Percentiles rank a stretch among this genome's conserved stretches.
Evolutionary conservation across 495 filamentous ascomycete genomes (phyloP).

Genomic region (Trichoderma asperelloides): DNA sequence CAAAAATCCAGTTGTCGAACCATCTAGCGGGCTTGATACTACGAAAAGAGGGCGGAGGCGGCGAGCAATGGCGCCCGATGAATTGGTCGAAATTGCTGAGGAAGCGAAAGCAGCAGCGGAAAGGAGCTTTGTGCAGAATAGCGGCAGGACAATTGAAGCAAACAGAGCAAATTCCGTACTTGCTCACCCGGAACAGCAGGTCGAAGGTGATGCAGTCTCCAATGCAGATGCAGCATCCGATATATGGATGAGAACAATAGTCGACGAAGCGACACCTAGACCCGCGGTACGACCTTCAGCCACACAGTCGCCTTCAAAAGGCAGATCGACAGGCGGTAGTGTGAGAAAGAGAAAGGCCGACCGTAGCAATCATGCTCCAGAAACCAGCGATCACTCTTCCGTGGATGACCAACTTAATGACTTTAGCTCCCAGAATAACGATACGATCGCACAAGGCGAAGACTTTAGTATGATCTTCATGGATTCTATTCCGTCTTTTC

Average conservation of each 20-base stretch:
- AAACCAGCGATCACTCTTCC: neutral
- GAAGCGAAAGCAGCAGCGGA: slow-evolving; percentile 8
- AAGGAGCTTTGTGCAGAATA: neutral
- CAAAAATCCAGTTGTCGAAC: neutral
- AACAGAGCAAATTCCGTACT: neutral
- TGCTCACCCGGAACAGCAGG: neutral
- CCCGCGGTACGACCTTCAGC: slow-evolving; percentile 7
- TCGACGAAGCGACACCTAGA: slow-evolving; percentile 19
- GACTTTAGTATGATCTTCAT: slow-evolving; percentile 44
- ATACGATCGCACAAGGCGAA: slow-evolving; percentile 35
- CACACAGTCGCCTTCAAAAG: slow-evolving; percentile 12
- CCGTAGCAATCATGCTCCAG: neutral
- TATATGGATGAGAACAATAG: slow-evolving; percentile 26
- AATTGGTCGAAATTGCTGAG: slow-evolving; percentile 13
- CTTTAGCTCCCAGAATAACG: slow-evolving; percentile 17
- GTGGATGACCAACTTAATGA: neutral
- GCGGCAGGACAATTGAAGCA: neutral
- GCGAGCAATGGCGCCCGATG: slow-evolving; percentile 13
- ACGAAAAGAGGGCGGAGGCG: slow-evolving; percentile 24
- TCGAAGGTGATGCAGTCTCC: neutral
- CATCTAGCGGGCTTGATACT: slow-evolving; percentile 8
- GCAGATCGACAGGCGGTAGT: neutral
- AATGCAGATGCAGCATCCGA: slow-evolving; percentile 19
- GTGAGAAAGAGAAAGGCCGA: neutral
- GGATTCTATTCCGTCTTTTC: slow-evolving; percentile 34